A percentile compares a stretch with the other conserved stretches of the same genome.
phyloP scores from a whole-genome alignment of 163 green algal genomes.

The Chloromonas sp. region DNA sequence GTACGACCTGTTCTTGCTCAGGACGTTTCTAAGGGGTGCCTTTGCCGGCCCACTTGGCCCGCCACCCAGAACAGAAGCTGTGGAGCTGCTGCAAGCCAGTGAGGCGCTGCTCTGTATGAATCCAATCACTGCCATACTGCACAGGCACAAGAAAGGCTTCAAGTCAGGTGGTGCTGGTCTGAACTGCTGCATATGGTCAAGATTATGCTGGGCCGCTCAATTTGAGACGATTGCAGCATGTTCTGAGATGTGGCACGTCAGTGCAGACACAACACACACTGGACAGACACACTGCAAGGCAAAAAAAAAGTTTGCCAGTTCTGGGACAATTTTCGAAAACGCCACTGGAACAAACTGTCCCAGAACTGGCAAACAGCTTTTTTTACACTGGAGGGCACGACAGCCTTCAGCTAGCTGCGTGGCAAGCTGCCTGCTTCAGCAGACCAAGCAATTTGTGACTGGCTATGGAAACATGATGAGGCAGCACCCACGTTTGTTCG shows the following conservation, averaged over 20 bases:
- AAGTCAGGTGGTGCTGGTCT: background rate
- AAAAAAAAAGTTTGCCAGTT: too few species aligned
- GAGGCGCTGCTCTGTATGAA: background rate
- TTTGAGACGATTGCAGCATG: too few species aligned
- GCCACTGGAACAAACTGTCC: background rate
- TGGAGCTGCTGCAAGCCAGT: background rate
- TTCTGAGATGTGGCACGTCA: too few species aligned
- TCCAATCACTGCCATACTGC: background rate
- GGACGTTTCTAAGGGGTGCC: background rate
- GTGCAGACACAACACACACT: too few species aligned
- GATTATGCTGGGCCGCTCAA: background rate
- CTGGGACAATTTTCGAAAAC: background rate
- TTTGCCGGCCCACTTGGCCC: background rate
- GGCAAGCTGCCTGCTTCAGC: too few species aligned
- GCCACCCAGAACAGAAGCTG: background rate
- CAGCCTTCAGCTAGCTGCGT: background rate
- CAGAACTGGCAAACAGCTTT: background rate
- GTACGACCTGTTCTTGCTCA: slow-evolving; percentile 22
- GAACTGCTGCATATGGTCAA: background rate
- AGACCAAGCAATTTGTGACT: too few species aligned
- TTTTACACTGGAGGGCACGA: background rate
- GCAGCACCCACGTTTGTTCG: background rate
- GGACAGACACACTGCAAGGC: too few species aligned
- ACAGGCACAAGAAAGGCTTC: background rate
- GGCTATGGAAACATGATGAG: too few species aligned